Evolutionary conservation across 2,329 filamentous ascomycete species (phyloP), one percentile per base, ranked within the genome.

Genomic region (Xylariaceae sp.): DNA sequence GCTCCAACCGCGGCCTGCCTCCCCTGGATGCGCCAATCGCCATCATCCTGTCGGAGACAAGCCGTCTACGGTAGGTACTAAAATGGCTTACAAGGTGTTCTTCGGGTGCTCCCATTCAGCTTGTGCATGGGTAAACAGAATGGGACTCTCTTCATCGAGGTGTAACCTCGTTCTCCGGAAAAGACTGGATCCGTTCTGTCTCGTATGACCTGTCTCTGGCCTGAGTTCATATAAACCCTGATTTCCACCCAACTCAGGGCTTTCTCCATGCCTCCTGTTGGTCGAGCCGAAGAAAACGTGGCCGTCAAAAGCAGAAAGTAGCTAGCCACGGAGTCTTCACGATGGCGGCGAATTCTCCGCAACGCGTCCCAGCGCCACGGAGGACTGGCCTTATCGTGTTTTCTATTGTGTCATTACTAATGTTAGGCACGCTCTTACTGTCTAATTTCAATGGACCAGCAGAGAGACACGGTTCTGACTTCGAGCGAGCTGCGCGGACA

Each of bases 391-490:
- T 68, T 19, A 52, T 58, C 40, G 50, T 65, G 46, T 41, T 72
- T 26, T 64, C 69, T 2, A 59, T 66, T 9, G 55, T 71, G 8
- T 70, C 68, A 6, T 58, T 74, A 34, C 64, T 73, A 41, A 52
- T 72, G 15, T 59, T 75, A 13, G 67, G 67, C 37, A 30, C 69
- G 18, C 60, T 72, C 42, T 61, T 68, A 42, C 55, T 66, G 9
- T 64, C 64, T 19, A 63, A 52, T 40, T 19, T 61, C 16, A 43
- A 50, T 9, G 49, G 53, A 9, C 19, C 58, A 7, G 47, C 40
- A 13, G 53, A 55, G 34, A 54, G 48, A 34, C 51, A 51, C 22
- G 47, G 26, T 4, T 60, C 63, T 57, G 55, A 61, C 13, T 59
- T 61, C 62, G 42, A 61, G 21, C 51, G 55, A 29, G 15, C 50